Evolutionary conservation across 192 early-diverging fungal species (phyloP), one percentile per base, ranked within the genome.

Genomic region (Coemansia sp.): DNA sequence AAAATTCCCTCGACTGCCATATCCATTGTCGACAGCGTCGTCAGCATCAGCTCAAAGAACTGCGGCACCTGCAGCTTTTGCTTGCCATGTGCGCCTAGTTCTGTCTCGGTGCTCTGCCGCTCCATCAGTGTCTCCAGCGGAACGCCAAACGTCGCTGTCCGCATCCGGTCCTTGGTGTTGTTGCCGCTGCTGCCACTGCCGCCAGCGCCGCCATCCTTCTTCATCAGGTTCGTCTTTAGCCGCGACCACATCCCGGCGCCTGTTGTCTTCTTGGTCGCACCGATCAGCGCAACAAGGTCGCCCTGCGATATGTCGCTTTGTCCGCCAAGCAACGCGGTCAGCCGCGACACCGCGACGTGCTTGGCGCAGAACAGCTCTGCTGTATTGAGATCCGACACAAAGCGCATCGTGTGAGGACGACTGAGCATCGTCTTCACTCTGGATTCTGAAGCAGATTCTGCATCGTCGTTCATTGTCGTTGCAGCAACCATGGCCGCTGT

Each of bases 1-100:
- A 98, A 98, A 10, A 98, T 91, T 7, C 97, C 97, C 68, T 98
- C 95, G 19, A 92, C 87, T 1, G 87, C 84, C 83, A 98, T 82
- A 66, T 85, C 61, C 67, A 81, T 91, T 47, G 83, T 78, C 42
- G 86, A 83, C 84, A 98, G 81, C 6, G 86, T 84, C 15, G 80
- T 75, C 58, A 98, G 88, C 53, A 88, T 88, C 57, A 85, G 75
- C 41, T 97, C 93, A 42, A 98, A 82, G 79, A 97, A 88, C 70
- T 85, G 81, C 22, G 97, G 95, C 42, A 99, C 86, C 10, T 84
- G 75, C 37, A 93, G 84, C 44, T 84, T 77, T 22, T 87, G 62
- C 50, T 85, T 57, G 84, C 86, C 44, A 84, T 88, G 47, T 73
- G 86, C 25, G 76, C 89, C 48, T 89, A 75, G 79, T 2, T 86